Evolutionary conservation across 176 grass and related monocot species (phyloP).

Genomic region (Aegilops sharonensis): DNA sequence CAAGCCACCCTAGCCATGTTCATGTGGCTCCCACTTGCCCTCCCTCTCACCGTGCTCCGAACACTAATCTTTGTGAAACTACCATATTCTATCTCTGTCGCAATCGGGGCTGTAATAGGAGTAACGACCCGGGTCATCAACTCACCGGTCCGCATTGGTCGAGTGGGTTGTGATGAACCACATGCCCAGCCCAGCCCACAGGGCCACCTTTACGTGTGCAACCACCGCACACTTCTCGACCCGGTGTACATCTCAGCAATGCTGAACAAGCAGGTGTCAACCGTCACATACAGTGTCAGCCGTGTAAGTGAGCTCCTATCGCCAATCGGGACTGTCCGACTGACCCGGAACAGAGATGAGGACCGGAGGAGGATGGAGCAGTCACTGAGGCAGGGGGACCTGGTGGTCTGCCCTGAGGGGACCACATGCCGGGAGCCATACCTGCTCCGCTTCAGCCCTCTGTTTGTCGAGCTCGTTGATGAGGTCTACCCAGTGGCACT

Average conservation of each 20-base stretch:
- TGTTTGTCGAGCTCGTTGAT: constrained; percentile 46
- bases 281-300: constrained; percentile 74
- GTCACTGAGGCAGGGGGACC: constrained; percentile 40
- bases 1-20: constrained; percentile 60
- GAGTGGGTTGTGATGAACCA: background rate
- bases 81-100: constrained; percentile 47
- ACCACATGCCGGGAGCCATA: constrained; percentile 87
- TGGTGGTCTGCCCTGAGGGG: constrained; percentile 87
- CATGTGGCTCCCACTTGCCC: constrained; percentile 64
- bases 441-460: constrained; percentile 71
- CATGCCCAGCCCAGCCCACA: background rate
- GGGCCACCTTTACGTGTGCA: constrained; percentile 67
- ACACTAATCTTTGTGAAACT: constrained; percentile 53
- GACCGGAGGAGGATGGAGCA: constrained; percentile 58
- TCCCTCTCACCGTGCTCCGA: constrained; percentile 49
- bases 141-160: background rate
- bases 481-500: constrained; percentile 69
- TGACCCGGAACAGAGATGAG: constrained; percentile 62
- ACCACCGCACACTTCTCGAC: constrained; percentile 85
- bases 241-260: constrained; percentile 64
- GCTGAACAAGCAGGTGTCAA: constrained; percentile 54
- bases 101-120: constrained; percentile 40
- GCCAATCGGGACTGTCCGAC: constrained; percentile 60
- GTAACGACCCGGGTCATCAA: constrained; percentile 43
- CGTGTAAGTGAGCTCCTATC: constrained; percentile 62